Evolutionary conservation across 768 basidiomycete species (phyloP).

Genomic region (Suillus occidentalis): DNA sequence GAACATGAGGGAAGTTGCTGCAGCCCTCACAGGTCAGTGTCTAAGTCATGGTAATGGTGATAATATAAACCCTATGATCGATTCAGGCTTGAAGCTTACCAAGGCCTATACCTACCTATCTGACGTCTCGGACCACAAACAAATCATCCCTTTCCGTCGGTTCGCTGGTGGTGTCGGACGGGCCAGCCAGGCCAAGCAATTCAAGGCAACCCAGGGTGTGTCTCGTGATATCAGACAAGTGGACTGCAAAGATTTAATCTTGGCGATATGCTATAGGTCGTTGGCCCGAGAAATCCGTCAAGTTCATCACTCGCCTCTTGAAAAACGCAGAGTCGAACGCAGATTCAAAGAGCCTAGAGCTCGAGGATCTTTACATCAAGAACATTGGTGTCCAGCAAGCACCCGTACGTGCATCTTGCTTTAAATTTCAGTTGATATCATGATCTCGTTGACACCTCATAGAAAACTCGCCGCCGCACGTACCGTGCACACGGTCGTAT

Average conservation of each 20-base stretch:
- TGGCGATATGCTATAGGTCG: conserved; percentile 62
- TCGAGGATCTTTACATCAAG: conserved; percentile 92
- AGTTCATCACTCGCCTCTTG: conserved; percentile 89
- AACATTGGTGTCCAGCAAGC: conserved; percentile 99
- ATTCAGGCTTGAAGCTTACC: conserved; percentile 81
- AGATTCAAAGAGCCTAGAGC: conserved; percentile 92
- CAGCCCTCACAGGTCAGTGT: conserved; percentile 82
- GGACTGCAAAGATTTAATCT: neutral
- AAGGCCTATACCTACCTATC: conserved; percentile 95
- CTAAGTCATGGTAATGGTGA: neutral
- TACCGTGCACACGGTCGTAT: conserved; percentile 98
- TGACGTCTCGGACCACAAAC: conserved; percentile 96
- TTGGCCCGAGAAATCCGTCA: conserved; percentile 99
- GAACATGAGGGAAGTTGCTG: conserved; percentile 99
- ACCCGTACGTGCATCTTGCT: conserved; percentile 60
- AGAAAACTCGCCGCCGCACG: conserved; percentile 99
- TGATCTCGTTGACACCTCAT: conserved; percentile 5
- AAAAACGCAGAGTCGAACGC: conserved; percentile 99
- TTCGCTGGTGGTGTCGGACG: conserved; percentile 95
- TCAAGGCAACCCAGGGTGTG: conserved; percentile 94
- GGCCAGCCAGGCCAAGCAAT: conserved; percentile 93
- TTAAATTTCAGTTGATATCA: conserved; percentile 5
- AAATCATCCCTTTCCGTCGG: conserved; percentile 93
- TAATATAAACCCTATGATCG: neutral
- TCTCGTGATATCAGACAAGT: conserved; percentile 15